Base-by-base conservation (phyloP, 768 basidiomycete species). In the Agrocybe chaxingu region DNA sequence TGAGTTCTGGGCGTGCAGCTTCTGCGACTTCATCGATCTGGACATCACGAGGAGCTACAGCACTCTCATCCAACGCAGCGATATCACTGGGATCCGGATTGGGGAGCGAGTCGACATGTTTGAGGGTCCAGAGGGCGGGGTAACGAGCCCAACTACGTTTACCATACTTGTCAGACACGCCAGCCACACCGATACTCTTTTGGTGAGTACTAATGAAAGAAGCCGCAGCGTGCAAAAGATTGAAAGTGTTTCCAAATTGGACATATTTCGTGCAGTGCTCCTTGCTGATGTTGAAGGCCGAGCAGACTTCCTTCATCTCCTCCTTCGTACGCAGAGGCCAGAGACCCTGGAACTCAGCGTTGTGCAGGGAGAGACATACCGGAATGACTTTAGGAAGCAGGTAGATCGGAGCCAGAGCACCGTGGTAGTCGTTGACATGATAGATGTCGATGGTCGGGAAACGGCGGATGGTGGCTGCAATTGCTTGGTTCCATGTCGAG, bases 261-360 rank as follows among this genome's bases (percentile, higher is more conserved):
- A 97, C 92, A 63, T 97, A 97, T 78, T 95, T 95, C 46, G 87
- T 91, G 74, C 94, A 97, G 62, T 92, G 79, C 62, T 95, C 93
- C 70, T 96, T 96, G 75, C 89, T 89, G 67, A 97, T 90, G 69
- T 96, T 96, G 80, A 97, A 97, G 3, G 94, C 94, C 3, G 94
- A 95, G 66, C 94, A 97, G 42, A 97, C 94, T 67, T 97, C 94
- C 73, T 92, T 95, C 92, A 95, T 94, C 67, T 97, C 94, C 63
- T 95, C 93, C 74, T 96, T 96, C 34, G 94, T 97, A 41, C 94
- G 87, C 19, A 97, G 79, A 5, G 94, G 90, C 94, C 94, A 96
- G 19, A 95, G 79, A 70, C 94, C 94, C 65, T 97, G 94, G 79
- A 97, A 97, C 68, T 97, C 94, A 62, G 94, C 94, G 58, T 97